Evolutionary conservation across 129 eudicot species (phyloP).

Genomic region (Silybum marianum): DNA sequence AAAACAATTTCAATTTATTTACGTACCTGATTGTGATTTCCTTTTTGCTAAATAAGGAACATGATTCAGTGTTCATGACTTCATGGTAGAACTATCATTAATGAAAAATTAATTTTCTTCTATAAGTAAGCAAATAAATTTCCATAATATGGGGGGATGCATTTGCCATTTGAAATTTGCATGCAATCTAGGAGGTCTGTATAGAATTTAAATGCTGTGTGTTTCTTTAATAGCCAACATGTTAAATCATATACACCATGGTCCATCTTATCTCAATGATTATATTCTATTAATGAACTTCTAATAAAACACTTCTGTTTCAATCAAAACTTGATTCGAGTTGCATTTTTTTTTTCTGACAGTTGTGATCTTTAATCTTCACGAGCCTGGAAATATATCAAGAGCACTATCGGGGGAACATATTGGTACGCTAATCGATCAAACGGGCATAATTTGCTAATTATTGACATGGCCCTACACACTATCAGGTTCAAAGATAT

Average conservation of each 20-base stretch:
- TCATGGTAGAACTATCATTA: no score
- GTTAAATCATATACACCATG: not conserved
- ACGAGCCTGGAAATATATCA: slow-evolving; percentile 79
- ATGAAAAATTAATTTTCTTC: no score
- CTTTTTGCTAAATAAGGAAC: no score
- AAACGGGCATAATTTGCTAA: slow-evolving; percentile 56
- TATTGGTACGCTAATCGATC: slow-evolving; percentile 76
- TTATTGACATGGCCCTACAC: not conserved
- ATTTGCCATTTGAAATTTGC: not conserved
- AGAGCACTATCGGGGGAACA: slow-evolving; percentile 79
- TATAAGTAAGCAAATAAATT: no score
- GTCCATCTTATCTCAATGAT: not conserved
- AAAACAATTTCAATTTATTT: no score
- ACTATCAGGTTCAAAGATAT: not conserved
- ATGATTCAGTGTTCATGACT: no score
- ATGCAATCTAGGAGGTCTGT: not conserved
- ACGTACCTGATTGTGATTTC: no score
- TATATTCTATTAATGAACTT: not conserved
- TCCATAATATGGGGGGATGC: no score
- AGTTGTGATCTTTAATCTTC: slow-evolving; percentile 82
- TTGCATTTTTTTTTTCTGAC: slow-evolving; percentile 27
- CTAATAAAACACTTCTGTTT: not conserved
- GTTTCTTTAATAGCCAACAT: not conserved
- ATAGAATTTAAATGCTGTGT: not conserved
- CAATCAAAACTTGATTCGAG: not conserved